Conservation (phyloP, 331 rosid genomes). For the Malus hybrid region DNA sequence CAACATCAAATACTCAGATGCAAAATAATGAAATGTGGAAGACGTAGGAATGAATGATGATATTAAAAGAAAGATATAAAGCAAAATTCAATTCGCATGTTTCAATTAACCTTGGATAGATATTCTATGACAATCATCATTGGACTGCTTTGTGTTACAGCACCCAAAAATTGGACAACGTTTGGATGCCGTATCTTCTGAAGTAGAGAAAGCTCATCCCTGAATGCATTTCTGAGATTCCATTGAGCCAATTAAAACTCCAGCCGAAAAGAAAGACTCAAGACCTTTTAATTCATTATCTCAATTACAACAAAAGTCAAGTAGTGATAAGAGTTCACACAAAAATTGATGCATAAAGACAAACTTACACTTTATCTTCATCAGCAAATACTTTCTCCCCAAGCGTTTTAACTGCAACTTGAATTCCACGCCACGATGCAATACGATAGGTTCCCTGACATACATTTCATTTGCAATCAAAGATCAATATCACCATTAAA, state of each 20-base stretch:
- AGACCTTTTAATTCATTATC: neutral
- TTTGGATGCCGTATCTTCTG: conserved; percentile 91
- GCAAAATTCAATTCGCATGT: neutral
- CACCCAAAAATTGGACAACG: conserved; percentile 95
- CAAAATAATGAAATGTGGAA: neutral
- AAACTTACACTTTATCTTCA: conserved; percentile 86
- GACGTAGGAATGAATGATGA: neutral
- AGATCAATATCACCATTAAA: neutral
- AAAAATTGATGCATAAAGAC: neutral
- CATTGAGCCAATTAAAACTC: neutral
- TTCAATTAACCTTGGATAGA: conserved; percentile 58
- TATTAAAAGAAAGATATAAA: neutral
- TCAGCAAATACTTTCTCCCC: conserved; percentile 65
- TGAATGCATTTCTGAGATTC: conserved; percentile 64
- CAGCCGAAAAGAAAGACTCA: conserved; percentile 1
- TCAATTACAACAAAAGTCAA: neutral
- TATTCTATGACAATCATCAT: conserved; percentile 94
- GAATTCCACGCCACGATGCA: conserved; percentile 87
- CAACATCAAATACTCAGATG: neutral
- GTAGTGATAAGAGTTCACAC: neutral
- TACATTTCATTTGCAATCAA: neutral
- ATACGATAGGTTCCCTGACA: conserved; percentile 65
- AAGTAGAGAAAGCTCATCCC: conserved; percentile 82
- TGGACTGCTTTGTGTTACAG: conserved; percentile 91
- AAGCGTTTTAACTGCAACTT: conserved; percentile 77